Conservation (phyloP, 257 asterid genomes). For the Petunia secreta region DNA sequence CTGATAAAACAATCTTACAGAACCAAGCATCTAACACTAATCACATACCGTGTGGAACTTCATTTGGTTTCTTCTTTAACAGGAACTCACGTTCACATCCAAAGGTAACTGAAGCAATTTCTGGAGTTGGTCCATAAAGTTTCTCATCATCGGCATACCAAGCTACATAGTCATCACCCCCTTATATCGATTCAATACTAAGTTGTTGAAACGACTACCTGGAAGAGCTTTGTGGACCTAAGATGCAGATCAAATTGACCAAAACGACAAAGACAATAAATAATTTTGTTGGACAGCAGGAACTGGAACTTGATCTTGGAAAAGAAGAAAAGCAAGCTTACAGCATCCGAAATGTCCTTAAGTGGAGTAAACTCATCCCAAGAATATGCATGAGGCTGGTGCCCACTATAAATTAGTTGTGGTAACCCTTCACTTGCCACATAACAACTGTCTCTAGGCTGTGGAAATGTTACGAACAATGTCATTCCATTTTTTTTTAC, state of each 20-base stretch:
- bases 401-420: constrained; percentile 77
- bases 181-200: constrained; percentile 74
- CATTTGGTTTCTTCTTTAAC: constrained; percentile 68
- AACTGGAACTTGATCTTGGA: not conserved
- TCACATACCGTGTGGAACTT: constrained; percentile 40
- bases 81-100: constrained; percentile 85
- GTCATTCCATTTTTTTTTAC: not conserved
- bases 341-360: constrained; percentile 68
- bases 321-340: constrained; percentile 34
- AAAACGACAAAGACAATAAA: constrained; percentile 22
- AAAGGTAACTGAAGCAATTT: constrained; percentile 81
- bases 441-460: constrained; percentile 92
- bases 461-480: constrained; percentile 11
- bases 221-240: constrained; percentile 83
- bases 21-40: not conserved
- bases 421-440: constrained; percentile 75
- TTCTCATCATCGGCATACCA: constrained; percentile 98
- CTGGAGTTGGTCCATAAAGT: constrained; percentile 76
- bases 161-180: constrained; percentile 85
- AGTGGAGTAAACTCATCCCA: constrained; percentile 94
- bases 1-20: not conserved
- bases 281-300: not conserved
- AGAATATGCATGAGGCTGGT: constrained; percentile 75
- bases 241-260: constrained; percentile 26
- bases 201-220: constrained; percentile 86